Percentiles rank a stretch among this genome's conserved stretches.
Evolutionary conservation across 192 early-diverging fungal species (phyloP).

Genomic region (Gonapodya prolifera): DNA sequence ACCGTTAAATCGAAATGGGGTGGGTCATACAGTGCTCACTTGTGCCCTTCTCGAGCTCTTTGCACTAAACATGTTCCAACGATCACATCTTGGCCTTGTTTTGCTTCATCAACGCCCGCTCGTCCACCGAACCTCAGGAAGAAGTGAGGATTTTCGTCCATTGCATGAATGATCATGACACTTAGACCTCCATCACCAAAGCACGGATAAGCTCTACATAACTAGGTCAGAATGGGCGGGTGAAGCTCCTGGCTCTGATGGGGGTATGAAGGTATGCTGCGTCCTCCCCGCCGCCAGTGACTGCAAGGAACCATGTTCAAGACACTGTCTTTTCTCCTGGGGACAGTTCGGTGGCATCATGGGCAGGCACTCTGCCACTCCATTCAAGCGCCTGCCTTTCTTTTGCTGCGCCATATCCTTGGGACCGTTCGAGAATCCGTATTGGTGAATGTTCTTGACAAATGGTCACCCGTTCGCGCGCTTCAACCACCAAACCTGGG

Average conservation of each 20-base stretch:
- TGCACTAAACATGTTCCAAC: too few species aligned
- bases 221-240: slow-evolving; percentile 67
- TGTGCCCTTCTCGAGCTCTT: too few species aligned
- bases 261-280: slow-evolving; percentile 6
- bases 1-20: too few species aligned
- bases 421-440: slow-evolving; percentile 68
- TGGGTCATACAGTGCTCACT: too few species aligned
- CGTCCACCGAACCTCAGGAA: too few species aligned
- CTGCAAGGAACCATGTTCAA: background rate
- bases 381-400: slow-evolving; percentile 66
- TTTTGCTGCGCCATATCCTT: slow-evolving; percentile 85
- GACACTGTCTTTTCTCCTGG: background rate
- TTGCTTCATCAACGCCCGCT: too few species aligned
- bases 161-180: background rate
- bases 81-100: too few species aligned
- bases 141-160: background rate
- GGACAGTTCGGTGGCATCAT: slow-evolving; percentile 30
- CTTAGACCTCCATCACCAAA: slow-evolving; percentile 15
- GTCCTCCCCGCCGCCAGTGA: slow-evolving; percentile 10
- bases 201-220: slow-evolving; percentile 78
- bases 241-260: slow-evolving; percentile 21
- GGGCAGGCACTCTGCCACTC: slow-evolving; percentile 25
- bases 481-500: slow-evolving; percentile 14
- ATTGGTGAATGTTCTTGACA: background rate
- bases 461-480: background rate